Percentiles rank a stretch among this genome's conserved stretches.
phyloP scores from a whole-genome alignment of 2,329 filamentous ascomycete species.

The Colletotrichum aenigma region DNA sequence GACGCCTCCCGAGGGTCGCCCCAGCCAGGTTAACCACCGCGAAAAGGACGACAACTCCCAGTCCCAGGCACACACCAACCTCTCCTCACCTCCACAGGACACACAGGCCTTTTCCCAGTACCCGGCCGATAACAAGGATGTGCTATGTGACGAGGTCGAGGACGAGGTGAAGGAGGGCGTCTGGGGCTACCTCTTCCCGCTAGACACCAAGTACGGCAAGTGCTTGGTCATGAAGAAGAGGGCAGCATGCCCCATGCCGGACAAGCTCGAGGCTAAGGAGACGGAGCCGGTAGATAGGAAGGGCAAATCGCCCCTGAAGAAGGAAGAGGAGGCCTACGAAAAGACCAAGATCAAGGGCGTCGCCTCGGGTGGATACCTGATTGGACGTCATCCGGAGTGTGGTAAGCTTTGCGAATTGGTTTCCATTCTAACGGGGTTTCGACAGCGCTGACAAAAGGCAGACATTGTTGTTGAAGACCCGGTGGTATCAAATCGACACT shows the following conservation, averaged over 20 bases:
- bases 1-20: conserved; percentile 68
- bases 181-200: conserved; percentile 92
- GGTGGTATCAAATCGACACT: conserved; percentile 88
- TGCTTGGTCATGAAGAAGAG: conserved; percentile 77
- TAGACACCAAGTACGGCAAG: conserved; percentile 72
- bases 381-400: conserved; percentile 93
- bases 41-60: conserved; percentile 55
- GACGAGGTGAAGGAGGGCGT: conserved; percentile 86
- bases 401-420: conserved; percentile 60
- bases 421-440: background rate
- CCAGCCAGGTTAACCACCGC: conserved; percentile 58
- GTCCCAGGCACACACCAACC: conserved; percentile 34
- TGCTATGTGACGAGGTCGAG: conserved; percentile 80
- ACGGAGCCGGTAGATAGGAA: conserved; percentile 41
- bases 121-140: conserved; percentile 67
- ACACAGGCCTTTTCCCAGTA: conserved; percentile 73
- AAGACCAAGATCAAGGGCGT: conserved; percentile 63
- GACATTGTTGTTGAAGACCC: conserved; percentile 78
- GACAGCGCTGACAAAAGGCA: conserved; percentile 28
- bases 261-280: conserved; percentile 43
- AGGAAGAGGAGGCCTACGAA: conserved; percentile 67
- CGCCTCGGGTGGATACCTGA: conserved; percentile 82
- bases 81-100: conserved; percentile 69
- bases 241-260: conserved; percentile 68
- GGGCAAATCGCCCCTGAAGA: conserved; percentile 50